A percentile compares a stretch with the other conserved stretches of the same genome.
phyloP scores from a whole-genome alignment of 1,284 basidiomycete genomes.

The Fistulinella cinereoalba region DNA sequence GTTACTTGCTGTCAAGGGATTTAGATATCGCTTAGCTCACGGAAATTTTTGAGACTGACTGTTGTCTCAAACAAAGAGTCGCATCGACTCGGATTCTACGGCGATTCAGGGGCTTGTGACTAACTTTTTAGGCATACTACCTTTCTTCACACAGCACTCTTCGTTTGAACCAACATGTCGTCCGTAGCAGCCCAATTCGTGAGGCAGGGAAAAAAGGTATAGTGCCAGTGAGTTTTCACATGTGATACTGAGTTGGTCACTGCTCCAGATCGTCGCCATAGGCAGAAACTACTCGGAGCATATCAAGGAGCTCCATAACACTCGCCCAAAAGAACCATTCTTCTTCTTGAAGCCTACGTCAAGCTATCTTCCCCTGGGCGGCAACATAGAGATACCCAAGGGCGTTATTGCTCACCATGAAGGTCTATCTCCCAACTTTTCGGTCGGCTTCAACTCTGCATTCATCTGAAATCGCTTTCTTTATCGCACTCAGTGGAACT shows the following conservation, averaged over 20 bases:
- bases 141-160: background rate
- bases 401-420: conserved; percentile 90
- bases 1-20: too few species aligned
- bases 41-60: too few species aligned
- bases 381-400: conserved; percentile 81
- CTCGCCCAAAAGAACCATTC: conserved; percentile 92
- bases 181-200: conserved; percentile 45
- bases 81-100: background rate
- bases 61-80: too few species aligned
- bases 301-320: conserved; percentile 89
- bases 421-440: too few species aligned
- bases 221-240: accelerated
- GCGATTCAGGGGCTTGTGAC: conserved; percentile 1
- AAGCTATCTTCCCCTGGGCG: conserved; percentile 78
- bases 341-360: conserved; percentile 98
- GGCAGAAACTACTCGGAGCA: conserved; percentile 85
- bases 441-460: too few species aligned
- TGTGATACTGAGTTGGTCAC: background rate
- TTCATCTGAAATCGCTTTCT: too few species aligned
- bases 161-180: conserved; percentile 21
- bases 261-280: conserved; percentile 79
- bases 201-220: conserved; percentile 31
- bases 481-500: conserved; percentile 94
- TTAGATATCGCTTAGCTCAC: too few species aligned
- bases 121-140: background rate